These are phyloP conservation scores for Waitea zeae DNA, from an alignment of 1,284 basidiomycete genomes.

Conservation along the genomic window DNA sequence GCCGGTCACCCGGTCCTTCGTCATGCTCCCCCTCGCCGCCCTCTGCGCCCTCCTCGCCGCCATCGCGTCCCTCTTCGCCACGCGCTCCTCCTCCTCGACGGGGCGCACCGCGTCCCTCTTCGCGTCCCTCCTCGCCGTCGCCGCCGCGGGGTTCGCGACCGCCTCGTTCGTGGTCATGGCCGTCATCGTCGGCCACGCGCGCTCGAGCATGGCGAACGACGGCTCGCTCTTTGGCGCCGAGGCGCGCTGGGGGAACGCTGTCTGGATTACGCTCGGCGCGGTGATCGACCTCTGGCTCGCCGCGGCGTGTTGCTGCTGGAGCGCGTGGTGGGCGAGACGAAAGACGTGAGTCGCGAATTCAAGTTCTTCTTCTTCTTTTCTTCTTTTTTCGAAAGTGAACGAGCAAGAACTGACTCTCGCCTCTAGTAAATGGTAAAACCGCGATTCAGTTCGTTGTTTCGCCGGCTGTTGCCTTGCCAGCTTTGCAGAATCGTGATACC, in stretches of 20 bases:
- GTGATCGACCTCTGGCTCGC: conserved; percentile 30
- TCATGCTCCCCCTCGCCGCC: conserved; percentile 22
- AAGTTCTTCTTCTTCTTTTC: no score
- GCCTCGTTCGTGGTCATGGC: conserved; percentile 36
- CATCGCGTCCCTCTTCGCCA: conserved; percentile 26
- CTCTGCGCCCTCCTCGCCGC: conserved; percentile 34
- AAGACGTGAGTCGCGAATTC: no score
- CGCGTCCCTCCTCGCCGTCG: conserved; percentile 9
- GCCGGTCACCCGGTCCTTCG: no score
- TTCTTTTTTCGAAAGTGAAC: no score
- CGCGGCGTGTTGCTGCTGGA: no score
- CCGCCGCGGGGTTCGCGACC: conserved; percentile 26
- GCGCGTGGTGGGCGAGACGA: no score
- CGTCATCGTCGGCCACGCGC: conserved; percentile 27
- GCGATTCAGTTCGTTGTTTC: no score
- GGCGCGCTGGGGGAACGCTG: conserved; percentile 28
- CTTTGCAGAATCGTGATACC: no score
- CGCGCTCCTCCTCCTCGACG: conserved; percentile 24
- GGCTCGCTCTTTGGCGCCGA: conserved; percentile 20
- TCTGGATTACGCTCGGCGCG: conserved; percentile 35
- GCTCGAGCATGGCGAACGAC: conserved; percentile 22
- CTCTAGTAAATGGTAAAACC: no score
- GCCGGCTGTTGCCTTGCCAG: no score
- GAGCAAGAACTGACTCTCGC: no score
- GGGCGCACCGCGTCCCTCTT: conserved; percentile 13